A percentile compares a stretch with the other conserved stretches of the same genome.
These are phyloP conservation scores for Aspergillus kassunensis DNA, from an alignment of 495 filamentous ascomycete genomes.

Conservation along the genomic window DNA sequence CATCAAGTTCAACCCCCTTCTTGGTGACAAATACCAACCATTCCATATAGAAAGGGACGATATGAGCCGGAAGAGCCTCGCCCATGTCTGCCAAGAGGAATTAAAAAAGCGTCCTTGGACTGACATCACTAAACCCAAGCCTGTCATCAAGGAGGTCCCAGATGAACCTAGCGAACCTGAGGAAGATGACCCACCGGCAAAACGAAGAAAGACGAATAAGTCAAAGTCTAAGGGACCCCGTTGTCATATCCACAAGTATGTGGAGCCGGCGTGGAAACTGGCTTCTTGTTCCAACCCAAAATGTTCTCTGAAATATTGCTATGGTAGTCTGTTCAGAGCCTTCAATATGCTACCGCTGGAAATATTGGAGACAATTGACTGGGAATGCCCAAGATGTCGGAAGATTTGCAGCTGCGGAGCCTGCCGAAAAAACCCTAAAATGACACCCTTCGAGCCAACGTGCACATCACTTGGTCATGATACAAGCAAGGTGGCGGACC, in stretches of 20 bases:
- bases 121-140: slow-evolving; percentile 51
- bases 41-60: slow-evolving; percentile 60
- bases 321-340: slow-evolving; percentile 79
- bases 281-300: slow-evolving; percentile 59
- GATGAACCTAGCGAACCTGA: slow-evolving; percentile 17
- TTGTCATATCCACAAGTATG: slow-evolving; percentile 79
- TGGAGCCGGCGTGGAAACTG: slow-evolving; percentile 75
- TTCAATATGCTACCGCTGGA: slow-evolving; percentile 81
- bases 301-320: slow-evolving; percentile 77
- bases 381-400: slow-evolving; percentile 83
- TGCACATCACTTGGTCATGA: slow-evolving; percentile 84
- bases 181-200: slow-evolving; percentile 38
- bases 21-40: slow-evolving; percentile 56
- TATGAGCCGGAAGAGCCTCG: slow-evolving; percentile 68
- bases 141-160: slow-evolving; percentile 13
- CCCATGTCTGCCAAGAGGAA: slow-evolving; percentile 87
- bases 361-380: slow-evolving; percentile 71
- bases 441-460: slow-evolving; percentile 74
- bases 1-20: slow-evolving; percentile 58
- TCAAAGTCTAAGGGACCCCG: slow-evolving; percentile 33
- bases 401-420: slow-evolving; percentile 78
- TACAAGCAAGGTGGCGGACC: slow-evolving; percentile 81
- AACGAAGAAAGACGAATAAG: slow-evolving; percentile 44
- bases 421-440: slow-evolving; percentile 59
- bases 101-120: slow-evolving; percentile 65